Evolutionary conservation across 177 flowering plant genomes (phyloP).

Genomic region (Viscum album): DNA sequence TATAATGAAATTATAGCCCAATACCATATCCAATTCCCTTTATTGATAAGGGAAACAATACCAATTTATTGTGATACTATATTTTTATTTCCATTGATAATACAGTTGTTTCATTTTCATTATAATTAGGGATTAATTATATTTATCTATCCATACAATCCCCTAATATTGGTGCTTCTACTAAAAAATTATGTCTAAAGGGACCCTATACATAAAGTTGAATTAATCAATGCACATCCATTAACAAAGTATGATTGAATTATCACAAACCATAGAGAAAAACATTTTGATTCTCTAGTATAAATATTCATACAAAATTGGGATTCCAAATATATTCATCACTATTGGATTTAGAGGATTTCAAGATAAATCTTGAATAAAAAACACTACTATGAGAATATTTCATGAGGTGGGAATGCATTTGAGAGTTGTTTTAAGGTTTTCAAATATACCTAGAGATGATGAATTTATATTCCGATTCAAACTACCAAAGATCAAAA

Average conservation of each 20-base stretch:
- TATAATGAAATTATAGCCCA: too few relatives aligned
- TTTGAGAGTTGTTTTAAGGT: constrained; percentile 65
- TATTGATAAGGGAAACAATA: too few relatives aligned
- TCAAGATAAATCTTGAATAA: constrained; percentile 53
- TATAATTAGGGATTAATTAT: too few relatives aligned
- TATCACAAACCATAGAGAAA: constrained; percentile 69
- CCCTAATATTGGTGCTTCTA: too few relatives aligned
- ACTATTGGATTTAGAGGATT: constrained; percentile 28
- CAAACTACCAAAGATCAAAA: constrained; percentile 72
- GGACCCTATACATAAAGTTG: constrained; percentile 96
- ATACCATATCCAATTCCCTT: too few relatives aligned
- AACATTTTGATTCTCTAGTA: constrained; percentile 77
- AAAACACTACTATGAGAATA: constrained; percentile 65
- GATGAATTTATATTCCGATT: constrained; percentile 61
- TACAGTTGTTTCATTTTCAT: too few relatives aligned
- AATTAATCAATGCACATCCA: constrained; percentile 62
- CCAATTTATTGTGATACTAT: too few relatives aligned
- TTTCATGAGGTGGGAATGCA: constrained; percentile 81
- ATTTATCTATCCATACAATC: too few relatives aligned
- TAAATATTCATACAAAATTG: constrained; percentile 60
- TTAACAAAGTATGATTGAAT: constrained; percentile 80
- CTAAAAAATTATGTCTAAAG: too few relatives aligned
- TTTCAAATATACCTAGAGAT: constrained; percentile 88
- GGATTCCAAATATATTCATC: constrained; percentile 38
- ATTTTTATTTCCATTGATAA: too few relatives aligned